Percentiles rank a stretch among this genome's conserved stretches.
Conservation (phyloP, 2,329 filamentous ascomycete genomes). For the Fusarium irregulare region DNA sequence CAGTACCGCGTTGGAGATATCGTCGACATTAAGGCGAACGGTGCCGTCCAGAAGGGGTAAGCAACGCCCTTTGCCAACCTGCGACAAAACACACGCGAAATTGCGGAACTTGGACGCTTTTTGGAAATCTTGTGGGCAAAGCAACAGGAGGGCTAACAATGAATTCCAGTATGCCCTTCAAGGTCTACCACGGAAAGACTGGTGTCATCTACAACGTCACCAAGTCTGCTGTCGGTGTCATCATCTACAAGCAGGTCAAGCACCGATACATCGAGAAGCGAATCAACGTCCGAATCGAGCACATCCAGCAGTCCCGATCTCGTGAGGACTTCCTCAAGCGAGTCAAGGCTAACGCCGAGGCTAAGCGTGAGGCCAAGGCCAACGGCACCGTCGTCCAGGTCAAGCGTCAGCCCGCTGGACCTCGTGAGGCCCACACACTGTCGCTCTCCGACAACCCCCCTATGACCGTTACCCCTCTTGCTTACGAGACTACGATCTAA, state of each 20-base stretch:
- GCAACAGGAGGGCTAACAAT: constrained; percentile 49
- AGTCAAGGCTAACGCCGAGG: constrained; percentile 94
- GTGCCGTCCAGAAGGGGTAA: constrained; percentile 98
- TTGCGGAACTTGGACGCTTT: constrained; percentile 28
- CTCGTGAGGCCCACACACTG: constrained; percentile 84
- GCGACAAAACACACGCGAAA: constrained; percentile 30
- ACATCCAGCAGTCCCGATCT: constrained; percentile 93
- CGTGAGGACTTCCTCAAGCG: constrained; percentile 96
- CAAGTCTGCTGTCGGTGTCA: constrained; percentile 96
- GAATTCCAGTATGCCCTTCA: constrained; percentile 87
- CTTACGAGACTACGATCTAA: constrained; percentile 99
- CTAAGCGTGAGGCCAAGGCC: constrained; percentile 92
- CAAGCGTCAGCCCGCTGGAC: constrained; percentile 87
- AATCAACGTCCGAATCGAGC: constrained; percentile 98
- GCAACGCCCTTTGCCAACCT: constrained; percentile 48
- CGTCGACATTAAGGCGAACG: constrained; percentile 98
- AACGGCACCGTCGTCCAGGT: constrained; percentile 88
- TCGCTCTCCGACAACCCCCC: constrained; percentile 84
- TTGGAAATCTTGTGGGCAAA: constrained; percentile 12
- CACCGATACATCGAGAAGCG: constrained; percentile 99
- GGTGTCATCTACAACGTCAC: constrained; percentile 99
- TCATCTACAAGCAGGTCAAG: constrained; percentile 99
- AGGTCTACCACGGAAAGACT: constrained; percentile 99
- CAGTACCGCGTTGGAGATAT: constrained; percentile 98
- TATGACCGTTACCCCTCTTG: constrained; percentile 89